phyloP scores from a whole-genome alignment of 345 rosid species.

The Melastoma malabathricum region DNA sequence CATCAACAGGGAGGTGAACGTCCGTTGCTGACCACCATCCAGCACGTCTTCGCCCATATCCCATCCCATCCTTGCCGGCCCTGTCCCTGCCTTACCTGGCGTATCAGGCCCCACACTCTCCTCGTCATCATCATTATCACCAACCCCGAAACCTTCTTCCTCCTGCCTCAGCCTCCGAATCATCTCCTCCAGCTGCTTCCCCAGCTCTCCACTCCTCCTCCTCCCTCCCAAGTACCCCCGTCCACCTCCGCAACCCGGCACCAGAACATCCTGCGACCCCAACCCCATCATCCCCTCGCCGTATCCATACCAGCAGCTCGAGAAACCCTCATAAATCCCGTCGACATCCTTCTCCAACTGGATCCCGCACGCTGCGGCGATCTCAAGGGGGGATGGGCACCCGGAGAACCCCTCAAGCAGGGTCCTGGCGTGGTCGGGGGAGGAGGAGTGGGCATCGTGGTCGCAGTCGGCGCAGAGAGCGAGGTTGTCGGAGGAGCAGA shows the following conservation, averaged over 20 bases:
- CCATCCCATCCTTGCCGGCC: no score
- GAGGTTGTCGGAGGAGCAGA: constrained; percentile 15
- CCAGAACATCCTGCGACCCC: constrained; percentile 39
- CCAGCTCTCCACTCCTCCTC: no score
- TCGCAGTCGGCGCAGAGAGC: constrained; percentile 25
- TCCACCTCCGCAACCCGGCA: constrained; percentile 17
- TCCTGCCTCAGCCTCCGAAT: no score
- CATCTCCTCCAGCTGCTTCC: no score
- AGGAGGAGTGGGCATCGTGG: constrained; percentile 12
- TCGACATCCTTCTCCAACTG: constrained; percentile 6
- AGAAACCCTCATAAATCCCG: neutral
- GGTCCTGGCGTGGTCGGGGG: constrained; percentile 9
- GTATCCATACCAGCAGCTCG: neutral
- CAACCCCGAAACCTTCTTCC: no score
- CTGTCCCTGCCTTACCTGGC: no score
- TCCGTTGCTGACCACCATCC: constrained; percentile 4
- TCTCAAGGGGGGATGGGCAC: constrained; percentile 21
- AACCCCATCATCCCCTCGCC: constrained; percentile 11
- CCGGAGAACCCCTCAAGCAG: constrained; percentile 26
- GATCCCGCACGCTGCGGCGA: constrained; percentile 17
- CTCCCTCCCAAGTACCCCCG: no score
- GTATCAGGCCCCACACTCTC: no score
- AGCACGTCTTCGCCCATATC: neutral
- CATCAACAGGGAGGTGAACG: constrained; percentile 1
- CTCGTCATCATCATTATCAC: no score